phyloP scores from a whole-genome alignment of 1,284 basidiomycete genomes.

The Chalciporus sp. region DNA sequence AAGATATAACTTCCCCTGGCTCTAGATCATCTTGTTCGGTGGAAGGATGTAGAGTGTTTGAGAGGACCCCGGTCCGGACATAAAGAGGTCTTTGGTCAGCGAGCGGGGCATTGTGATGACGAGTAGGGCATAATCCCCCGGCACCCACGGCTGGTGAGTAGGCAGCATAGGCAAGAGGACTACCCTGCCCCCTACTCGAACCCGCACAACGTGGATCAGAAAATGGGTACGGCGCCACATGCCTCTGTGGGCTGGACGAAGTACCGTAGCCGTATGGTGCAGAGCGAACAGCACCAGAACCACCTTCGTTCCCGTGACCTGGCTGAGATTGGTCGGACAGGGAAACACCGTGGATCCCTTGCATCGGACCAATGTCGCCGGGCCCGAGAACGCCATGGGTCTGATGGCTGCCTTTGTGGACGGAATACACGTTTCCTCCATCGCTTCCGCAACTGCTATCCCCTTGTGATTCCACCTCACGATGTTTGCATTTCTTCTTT shows the following conservation, averaged over 20 bases:
- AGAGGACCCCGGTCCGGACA: background rate
- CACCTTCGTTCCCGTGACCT: slow-evolving; percentile 20
- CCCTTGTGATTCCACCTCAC: background rate
- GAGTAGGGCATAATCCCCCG: background rate
- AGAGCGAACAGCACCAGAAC: slow-evolving; percentile 18
- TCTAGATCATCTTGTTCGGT: slow-evolving; percentile 17
- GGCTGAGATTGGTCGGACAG: slow-evolving; percentile 23
- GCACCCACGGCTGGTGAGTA: background rate
- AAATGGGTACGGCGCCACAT: slow-evolving; percentile 8
- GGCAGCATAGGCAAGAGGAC: background rate
- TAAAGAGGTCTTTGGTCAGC: slow-evolving; percentile 8
- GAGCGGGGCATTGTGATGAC: background rate
- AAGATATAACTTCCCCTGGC: slow-evolving; percentile 31
- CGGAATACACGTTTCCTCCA: background rate
- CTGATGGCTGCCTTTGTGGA: slow-evolving; percentile 13
- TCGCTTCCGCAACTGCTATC: background rate
- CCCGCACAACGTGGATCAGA: slow-evolving; percentile 15
- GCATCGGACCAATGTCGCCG: slow-evolving; percentile 21
- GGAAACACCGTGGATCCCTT: slow-evolving; percentile 8
- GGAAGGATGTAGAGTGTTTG: background rate
- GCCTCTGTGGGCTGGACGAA: background rate
- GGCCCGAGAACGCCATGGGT: slow-evolving; percentile 19
- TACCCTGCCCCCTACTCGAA: background rate
- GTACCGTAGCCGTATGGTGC: background rate
- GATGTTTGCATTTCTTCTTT: slow-evolving; percentile 24